Conservation (phyloP, 2,329 filamentous ascomycete genomes). For the Fusarium ambrosium region DNA sequence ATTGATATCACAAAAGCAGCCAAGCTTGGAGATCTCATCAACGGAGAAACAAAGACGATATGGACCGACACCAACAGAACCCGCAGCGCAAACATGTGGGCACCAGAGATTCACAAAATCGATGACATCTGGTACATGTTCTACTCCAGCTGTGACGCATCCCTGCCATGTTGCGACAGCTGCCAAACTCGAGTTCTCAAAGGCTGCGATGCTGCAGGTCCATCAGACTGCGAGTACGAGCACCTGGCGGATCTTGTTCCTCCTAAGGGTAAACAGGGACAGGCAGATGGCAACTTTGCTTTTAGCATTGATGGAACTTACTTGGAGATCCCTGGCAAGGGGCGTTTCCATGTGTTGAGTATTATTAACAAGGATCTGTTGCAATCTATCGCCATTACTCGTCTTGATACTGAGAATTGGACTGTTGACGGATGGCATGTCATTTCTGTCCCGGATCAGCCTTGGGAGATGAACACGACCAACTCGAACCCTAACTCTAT, state of each 20-base stretch:
- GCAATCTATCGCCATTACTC: constrained; percentile 23
- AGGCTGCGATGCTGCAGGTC: constrained; percentile 8
- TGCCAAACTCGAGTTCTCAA: constrained; percentile 20
- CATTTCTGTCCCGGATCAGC: constrained; percentile 24
- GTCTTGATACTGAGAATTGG: constrained; percentile 19
- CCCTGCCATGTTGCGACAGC: constrained; percentile 19
- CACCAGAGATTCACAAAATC: constrained; percentile 23
- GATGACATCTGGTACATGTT: constrained; percentile 31
- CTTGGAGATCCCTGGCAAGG: constrained; percentile 17
- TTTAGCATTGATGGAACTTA: constrained; percentile 32
- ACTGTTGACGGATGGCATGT: constrained; percentile 25
- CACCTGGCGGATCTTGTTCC: constrained; percentile 22
- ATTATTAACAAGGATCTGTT: constrained; percentile 18
- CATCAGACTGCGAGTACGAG: constrained; percentile 20
- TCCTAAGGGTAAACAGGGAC: constrained; percentile 8
- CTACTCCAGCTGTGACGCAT: constrained; percentile 24
- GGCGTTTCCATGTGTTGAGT: constrained; percentile 17
- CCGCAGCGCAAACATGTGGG: constrained; percentile 29
- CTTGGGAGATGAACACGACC: constrained; percentile 27
- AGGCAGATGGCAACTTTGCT: constrained; percentile 10
- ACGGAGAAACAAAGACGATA: constrained; percentile 23
- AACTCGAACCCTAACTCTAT: not conserved
- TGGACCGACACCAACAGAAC: constrained; percentile 31
- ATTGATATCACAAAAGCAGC: constrained; percentile 8
- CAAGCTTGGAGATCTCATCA: constrained; percentile 1